Conservation (phyloP, 352 stramenopile genomes). For the Nothophytophthora sp. region DNA sequence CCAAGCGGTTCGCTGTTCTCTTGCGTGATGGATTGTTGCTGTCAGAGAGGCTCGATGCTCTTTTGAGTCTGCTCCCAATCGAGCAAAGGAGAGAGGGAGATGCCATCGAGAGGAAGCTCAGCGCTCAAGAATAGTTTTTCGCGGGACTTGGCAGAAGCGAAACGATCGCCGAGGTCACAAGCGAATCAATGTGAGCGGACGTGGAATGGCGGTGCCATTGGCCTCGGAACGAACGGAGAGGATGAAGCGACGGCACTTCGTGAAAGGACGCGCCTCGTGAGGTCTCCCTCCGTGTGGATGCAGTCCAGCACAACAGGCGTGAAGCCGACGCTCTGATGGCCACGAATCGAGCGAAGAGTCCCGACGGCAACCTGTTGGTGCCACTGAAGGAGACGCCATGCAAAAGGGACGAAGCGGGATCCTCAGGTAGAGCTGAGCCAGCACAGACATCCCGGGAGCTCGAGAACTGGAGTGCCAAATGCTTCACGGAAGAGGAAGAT, state of each 20-base stretch:
- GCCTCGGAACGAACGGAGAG: too few relatives aligned
- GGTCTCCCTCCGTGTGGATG: not conserved
- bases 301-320: not conserved
- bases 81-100: too few relatives aligned
- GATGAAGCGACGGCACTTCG: not conserved
- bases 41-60: too few relatives aligned
- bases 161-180: too few relatives aligned
- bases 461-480: constrained; percentile 33
- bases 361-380: not conserved
- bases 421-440: constrained; percentile 13
- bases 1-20: not conserved
- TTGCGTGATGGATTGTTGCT: too few relatives aligned
- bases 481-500: constrained; percentile 17
- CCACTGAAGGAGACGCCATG: not conserved
- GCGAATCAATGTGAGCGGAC: too few relatives aligned
- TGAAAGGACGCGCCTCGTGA: not conserved
- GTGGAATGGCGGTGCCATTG: too few relatives aligned
- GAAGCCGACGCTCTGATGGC: not conserved
- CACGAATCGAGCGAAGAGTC: not conserved
- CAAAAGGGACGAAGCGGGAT: constrained; percentile 5
- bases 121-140: too few relatives aligned
- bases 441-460: constrained; percentile 14
- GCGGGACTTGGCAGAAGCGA: too few relatives aligned
- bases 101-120: too few relatives aligned
- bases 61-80: too few relatives aligned